Conservation (phyloP, 2,329 filamentous ascomycete species). For the Aspergillus transmontanensis region DNA sequence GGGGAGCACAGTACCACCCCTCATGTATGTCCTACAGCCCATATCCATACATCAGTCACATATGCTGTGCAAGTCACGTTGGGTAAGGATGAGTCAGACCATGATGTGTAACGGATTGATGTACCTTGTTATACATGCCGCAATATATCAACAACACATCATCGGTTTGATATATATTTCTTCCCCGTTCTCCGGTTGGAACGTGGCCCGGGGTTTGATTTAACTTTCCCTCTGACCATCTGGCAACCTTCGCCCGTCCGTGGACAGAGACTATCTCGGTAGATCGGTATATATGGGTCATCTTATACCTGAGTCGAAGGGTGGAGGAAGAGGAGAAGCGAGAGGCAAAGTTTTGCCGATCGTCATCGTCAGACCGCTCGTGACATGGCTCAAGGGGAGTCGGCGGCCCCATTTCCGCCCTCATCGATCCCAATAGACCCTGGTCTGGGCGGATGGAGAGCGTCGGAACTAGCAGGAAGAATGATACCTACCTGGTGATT, state of each 20-base stretch:
- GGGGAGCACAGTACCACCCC: not conserved
- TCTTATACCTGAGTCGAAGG: not conserved
- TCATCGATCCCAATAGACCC: slow-evolving; percentile 5
- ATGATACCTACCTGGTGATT: not conserved
- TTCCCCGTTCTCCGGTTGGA: not conserved
- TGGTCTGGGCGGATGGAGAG: slow-evolving; percentile 10
- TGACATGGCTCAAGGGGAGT: slow-evolving; percentile 15
- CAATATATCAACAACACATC: not conserved
- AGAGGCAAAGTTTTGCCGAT: slow-evolving; percentile 22
- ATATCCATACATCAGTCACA: slow-evolving; percentile 7
- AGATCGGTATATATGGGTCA: not conserved
- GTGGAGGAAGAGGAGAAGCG: not conserved
- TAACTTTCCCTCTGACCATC: not conserved
- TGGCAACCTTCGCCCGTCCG: not conserved
- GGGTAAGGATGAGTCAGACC: slow-evolving; percentile 5
- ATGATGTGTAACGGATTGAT: slow-evolving; percentile 1
- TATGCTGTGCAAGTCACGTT: slow-evolving; percentile 4
- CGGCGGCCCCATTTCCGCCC: slow-evolving; percentile 10
- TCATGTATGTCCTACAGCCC: slow-evolving; percentile 5
- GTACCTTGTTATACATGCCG: not conserved
- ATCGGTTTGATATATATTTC: slow-evolving; percentile 3
- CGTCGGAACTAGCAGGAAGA: slow-evolving; percentile 6
- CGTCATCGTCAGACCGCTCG: slow-evolving; percentile 20
- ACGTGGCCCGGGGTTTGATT: not conserved
- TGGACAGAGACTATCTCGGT: not conserved